Evolutionary conservation across 2,329 filamentous ascomycete species (phyloP).

Genomic region (Hypocreales sp.): DNA sequence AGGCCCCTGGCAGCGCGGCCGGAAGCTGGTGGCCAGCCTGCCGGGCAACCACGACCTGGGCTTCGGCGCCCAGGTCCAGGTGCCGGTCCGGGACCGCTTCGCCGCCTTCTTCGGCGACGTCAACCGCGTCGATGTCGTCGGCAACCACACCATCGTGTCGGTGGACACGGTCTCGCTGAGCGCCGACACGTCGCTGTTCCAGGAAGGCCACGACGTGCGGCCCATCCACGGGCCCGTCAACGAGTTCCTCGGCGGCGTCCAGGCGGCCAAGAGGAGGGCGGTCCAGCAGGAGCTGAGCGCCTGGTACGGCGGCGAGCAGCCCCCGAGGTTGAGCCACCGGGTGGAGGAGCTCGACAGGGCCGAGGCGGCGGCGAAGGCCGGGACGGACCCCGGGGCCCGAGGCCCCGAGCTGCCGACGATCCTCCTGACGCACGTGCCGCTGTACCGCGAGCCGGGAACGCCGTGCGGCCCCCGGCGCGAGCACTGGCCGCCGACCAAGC

Average conservation of each 20-base stretch:
- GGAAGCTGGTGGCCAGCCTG: conserved; percentile 69
- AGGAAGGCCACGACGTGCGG: conserved; percentile 32
- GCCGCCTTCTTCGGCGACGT: conserved; percentile 76
- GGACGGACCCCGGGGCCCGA: conserved; percentile 18
- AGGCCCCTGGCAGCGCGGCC: conserved; percentile 44
- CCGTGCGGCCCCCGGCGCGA: conserved; percentile 82
- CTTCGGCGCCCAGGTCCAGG: conserved; percentile 72
- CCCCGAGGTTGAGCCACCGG: conserved; percentile 38
- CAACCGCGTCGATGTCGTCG: conserved; percentile 83
- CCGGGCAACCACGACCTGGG: conserved; percentile 94
- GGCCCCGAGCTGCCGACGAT: conserved; percentile 65
- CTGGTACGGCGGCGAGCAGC: conserved; percentile 43
- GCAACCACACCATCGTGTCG: conserved; percentile 90
- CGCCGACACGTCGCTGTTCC: conserved; percentile 42
- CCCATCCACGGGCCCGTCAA: conserved; percentile 62
- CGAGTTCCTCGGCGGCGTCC: conserved; percentile 57
- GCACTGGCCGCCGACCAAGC: conserved; percentile 57
- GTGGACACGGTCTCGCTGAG: conserved; percentile 81
- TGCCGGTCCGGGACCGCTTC: conserved; percentile 69
- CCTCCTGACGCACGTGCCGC: conserved; percentile 77
- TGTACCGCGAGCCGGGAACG: conserved; percentile 69
- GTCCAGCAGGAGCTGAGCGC: conserved; percentile 53
- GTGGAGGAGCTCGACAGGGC: conserved; percentile 43
- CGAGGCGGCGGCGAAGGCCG: conserved; percentile 22
- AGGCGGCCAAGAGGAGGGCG: conserved; percentile 48